Evolutionary conservation across 768 basidiomycete species (phyloP), one percentile per base, ranked within the genome.

Genomic region (Agrocybe pediades): DNA sequence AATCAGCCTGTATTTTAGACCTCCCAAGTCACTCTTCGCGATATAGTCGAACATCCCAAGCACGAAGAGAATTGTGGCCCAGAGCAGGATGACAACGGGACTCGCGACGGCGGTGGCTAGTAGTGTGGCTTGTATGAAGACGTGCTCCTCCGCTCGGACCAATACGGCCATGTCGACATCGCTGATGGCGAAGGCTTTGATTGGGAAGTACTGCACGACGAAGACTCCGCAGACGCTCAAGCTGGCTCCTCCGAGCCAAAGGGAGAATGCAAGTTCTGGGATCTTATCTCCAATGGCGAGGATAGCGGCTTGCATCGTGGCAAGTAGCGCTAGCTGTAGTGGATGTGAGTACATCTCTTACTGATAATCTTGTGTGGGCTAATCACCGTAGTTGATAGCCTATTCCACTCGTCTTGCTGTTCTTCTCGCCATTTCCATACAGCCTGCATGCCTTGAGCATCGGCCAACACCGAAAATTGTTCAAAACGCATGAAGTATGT

Each of bases 181-280:
- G 21, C 15, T 36, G 16, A 49, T 49, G 9, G 24, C 16, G 23
- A 49, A 41, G 9, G 40, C 48, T 20, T 49, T 49, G 39, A 49
- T 40, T 4, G 48, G 24, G 19, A 49, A 41, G 23, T 41, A 49
- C 23, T 69, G 65, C 66, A 53, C 47, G 19, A 46, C 41, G 16
- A 51, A 55, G n/a, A 40, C 36, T 9, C 46, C 53, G 17, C 46
- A 54, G 9, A 48, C 53, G 26, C 53, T 54, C 6, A 54, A 17
- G 16, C 46, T 41, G 13, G 39, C 53, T 13, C 46, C 53, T 6
- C 46, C 53, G 7, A 54, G 21, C 53, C 53, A 54, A 1, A 49
- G 25, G 9, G 53, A 41, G 26, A 48, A 49, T 9, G 53, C 46
- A 2, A 54, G 39, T 7, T 25, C 16, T 13, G 53, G 53, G 11